Evolutionary conservation across 2,329 filamentous ascomycete species (phyloP).

Genomic region (Alternaria viburni): DNA sequence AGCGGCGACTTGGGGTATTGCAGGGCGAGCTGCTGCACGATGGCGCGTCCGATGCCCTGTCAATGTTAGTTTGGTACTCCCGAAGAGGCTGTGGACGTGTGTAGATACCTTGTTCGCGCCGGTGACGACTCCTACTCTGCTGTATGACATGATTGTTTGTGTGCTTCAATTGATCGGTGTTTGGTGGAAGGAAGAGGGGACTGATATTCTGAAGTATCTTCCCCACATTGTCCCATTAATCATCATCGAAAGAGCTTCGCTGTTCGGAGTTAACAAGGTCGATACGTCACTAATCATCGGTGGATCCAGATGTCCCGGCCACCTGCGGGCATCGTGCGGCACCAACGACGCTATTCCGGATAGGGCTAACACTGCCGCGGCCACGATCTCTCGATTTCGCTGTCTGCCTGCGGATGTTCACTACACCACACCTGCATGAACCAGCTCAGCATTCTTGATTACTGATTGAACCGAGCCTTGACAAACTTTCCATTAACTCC

Average conservation of each 20-base stretch:
- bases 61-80: slow-evolving; percentile 6
- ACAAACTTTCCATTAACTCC: background rate
- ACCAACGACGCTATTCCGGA: background rate
- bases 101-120: slow-evolving; percentile 59
- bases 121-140: slow-evolving; percentile 59
- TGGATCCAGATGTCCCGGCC: background rate
- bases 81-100: background rate
- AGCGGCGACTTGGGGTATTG: slow-evolving; percentile 59
- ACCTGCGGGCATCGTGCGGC: background rate
- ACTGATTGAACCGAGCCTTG: background rate
- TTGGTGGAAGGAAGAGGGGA: background rate
- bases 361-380: slow-evolving; percentile 4
- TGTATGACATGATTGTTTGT: slow-evolving; percentile 34
- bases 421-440: background rate
- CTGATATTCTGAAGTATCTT: background rate
- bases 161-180: background rate
- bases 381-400: background rate
- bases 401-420: background rate
- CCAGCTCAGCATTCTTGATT: background rate
- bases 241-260: background rate
- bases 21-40: slow-evolving; percentile 61
- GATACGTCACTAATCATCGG: slow-evolving; percentile 17
- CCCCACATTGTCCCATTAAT: slow-evolving; percentile 4
- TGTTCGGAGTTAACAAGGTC: slow-evolving; percentile 7
- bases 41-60: slow-evolving; percentile 55